phyloP scores from a whole-genome alignment of 345 rosid genomes.

The Eucalyptus shirleyi region DNA sequence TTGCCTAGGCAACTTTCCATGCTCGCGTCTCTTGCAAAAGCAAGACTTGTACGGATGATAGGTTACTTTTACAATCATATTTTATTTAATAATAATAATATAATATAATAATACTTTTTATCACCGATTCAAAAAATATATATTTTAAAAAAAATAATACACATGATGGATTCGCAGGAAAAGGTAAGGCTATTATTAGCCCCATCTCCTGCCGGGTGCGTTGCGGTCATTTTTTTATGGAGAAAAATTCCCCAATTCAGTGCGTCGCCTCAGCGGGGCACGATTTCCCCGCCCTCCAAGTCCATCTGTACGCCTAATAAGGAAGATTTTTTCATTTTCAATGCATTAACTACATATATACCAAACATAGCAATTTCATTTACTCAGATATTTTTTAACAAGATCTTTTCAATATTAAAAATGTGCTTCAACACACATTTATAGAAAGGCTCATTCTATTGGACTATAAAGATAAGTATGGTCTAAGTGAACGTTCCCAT shows the following conservation, averaged over 20 bases:
- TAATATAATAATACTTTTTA: background rate
- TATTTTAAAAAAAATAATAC: background rate
- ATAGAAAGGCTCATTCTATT: background rate
- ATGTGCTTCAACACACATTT: background rate
- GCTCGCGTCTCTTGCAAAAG: background rate
- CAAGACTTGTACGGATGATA: background rate
- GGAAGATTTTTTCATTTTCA: background rate
- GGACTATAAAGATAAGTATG: too few species aligned
- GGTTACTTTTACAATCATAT: too few species aligned
- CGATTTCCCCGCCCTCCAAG: background rate
- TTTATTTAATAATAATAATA: background rate
- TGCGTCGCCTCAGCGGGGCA: background rate
- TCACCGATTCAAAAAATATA: background rate
- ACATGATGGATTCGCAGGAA: background rate
- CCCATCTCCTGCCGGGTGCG: background rate
- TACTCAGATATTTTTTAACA: background rate
- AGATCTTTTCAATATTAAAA: background rate
- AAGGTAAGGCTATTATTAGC: background rate
- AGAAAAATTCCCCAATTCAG: background rate
- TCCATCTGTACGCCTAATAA: background rate
- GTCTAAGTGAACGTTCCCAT: fast-evolving
- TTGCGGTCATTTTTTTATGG: background rate
- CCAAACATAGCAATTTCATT: background rate
- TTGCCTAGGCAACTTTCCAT: background rate
- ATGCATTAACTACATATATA: background rate